Evolutionary conservation across 306 rosid genomes (phyloP).

Genomic region (Trichosanthes cucumerina): DNA sequence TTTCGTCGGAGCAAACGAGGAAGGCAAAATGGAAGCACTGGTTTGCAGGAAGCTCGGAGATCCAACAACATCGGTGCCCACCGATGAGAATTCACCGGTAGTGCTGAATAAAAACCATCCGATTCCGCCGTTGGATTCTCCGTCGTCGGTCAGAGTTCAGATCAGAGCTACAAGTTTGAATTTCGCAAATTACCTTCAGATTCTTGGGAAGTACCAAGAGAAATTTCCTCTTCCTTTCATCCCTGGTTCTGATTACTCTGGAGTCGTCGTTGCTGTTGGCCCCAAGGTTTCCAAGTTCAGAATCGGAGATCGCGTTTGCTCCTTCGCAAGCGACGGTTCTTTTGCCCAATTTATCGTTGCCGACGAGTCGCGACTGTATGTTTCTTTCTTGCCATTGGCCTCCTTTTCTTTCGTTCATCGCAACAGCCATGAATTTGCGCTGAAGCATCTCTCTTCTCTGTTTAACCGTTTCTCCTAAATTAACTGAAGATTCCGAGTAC

Average conservation of each 20-base stretch:
- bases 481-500: conserved; percentile 57
- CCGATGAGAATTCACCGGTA: conserved; percentile 37
- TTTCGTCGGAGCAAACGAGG: not conserved
- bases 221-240: conserved; percentile 61
- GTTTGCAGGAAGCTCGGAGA: conserved; percentile 79
- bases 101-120: conserved; percentile 36
- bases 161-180: conserved; percentile 90
- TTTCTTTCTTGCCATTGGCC: not conserved
- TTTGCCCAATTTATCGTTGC: conserved; percentile 68
- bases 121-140: conserved; percentile 46
- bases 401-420: not conserved
- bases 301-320: conserved; percentile 72
- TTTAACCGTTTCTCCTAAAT: not conserved
- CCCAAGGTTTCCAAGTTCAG: conserved; percentile 44
- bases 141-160: conserved; percentile 65
- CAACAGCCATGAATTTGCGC: not conserved
- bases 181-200: conserved; percentile 78
- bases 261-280: conserved; percentile 69
- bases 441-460: not conserved
- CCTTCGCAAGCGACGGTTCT: conserved; percentile 50
- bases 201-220: conserved; percentile 72
- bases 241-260: conserved; percentile 84
- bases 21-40: conserved; percentile 60
- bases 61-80: conserved; percentile 29
- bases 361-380: conserved; percentile 55